These are phyloP conservation scores for Pichia sp. DNA, from an alignment of 1,139 yeast genomes.

Conservation along the genomic window DNA sequence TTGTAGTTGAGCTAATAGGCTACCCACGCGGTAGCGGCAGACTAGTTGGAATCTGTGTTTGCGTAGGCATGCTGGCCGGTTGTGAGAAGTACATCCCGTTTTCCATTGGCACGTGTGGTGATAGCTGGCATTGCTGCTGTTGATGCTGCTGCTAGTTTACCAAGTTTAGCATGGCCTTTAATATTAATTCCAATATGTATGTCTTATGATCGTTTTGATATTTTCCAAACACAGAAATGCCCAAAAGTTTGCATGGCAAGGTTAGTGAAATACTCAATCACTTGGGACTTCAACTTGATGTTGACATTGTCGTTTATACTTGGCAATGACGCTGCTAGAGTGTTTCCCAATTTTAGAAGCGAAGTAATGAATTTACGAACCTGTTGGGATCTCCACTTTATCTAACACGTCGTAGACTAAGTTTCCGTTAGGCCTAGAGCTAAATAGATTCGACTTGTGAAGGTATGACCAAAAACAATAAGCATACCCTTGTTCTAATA, in stretches of 20 bases:
- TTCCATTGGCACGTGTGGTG: too few species aligned
- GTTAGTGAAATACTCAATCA: slow-evolving; percentile 50
- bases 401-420: slow-evolving; percentile 60
- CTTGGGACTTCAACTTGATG: slow-evolving; percentile 46
- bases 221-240: slow-evolving; percentile 66
- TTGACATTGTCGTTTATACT: slow-evolving; percentile 33
- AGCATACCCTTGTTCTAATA: slow-evolving; percentile 47
- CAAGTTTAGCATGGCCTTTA: too few species aligned
- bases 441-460: slow-evolving; percentile 60
- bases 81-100: too few species aligned
- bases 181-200: slow-evolving; percentile 56
- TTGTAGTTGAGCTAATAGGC: too few species aligned
- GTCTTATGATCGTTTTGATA: slow-evolving; percentile 55
- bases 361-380: slow-evolving; percentile 64
- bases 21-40: too few species aligned
- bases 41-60: too few species aligned
- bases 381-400: slow-evolving; percentile 66
- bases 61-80: too few species aligned
- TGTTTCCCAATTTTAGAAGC: slow-evolving; percentile 50
- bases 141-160: too few species aligned
- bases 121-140: too few species aligned
- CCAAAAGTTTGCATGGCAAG: slow-evolving; percentile 69
- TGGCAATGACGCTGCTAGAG: slow-evolving; percentile 54
- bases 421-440: slow-evolving; percentile 67
- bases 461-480: slow-evolving; percentile 77